A percentile compares a stretch with the other conserved stretches of the same genome.
Evolutionary conservation across 192 early-diverging fungal species (phyloP).

Genomic region (Oehlia diaphana): DNA sequence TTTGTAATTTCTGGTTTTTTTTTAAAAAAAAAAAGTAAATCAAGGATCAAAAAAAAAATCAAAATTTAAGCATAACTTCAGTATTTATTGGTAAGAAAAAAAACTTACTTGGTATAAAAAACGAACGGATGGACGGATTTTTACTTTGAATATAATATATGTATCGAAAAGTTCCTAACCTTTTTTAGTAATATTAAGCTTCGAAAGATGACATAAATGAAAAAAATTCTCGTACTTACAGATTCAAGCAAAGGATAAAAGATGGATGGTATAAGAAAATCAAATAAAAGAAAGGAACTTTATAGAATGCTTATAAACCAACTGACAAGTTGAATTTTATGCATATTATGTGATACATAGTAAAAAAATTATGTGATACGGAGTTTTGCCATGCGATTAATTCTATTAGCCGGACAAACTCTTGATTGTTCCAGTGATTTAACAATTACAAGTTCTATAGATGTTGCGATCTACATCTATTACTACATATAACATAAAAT

Average conservation of each 20-base stretch:
- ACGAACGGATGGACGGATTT: not conserved
- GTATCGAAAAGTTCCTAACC: not conserved
- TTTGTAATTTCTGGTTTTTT: not conserved
- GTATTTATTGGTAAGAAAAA: not conserved
- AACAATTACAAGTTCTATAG: too few species aligned
- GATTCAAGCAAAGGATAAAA: not conserved
- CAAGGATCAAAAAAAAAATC: not conserved
- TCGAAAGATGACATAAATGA: not conserved
- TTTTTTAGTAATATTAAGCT: not conserved
- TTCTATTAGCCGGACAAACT: too few species aligned
- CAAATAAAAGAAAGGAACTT: not conserved
- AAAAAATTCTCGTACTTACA: not conserved
- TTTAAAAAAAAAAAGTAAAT: not conserved
- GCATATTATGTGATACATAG: too few species aligned
- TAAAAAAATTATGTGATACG: too few species aligned
- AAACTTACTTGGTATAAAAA: not conserved
- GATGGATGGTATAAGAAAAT: not conserved
- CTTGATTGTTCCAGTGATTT: too few species aligned
- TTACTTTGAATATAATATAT: not conserved
- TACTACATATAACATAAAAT: not conserved
- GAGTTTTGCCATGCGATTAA: too few species aligned
- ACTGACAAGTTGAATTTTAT: too few species aligned
- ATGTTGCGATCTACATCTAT: too few species aligned
- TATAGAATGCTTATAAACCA: not conserved
- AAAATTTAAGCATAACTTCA: not conserved